phyloP scores from a whole-genome alignment of 352 stramenopile species.

The Phytophthora palmivora region DNA sequence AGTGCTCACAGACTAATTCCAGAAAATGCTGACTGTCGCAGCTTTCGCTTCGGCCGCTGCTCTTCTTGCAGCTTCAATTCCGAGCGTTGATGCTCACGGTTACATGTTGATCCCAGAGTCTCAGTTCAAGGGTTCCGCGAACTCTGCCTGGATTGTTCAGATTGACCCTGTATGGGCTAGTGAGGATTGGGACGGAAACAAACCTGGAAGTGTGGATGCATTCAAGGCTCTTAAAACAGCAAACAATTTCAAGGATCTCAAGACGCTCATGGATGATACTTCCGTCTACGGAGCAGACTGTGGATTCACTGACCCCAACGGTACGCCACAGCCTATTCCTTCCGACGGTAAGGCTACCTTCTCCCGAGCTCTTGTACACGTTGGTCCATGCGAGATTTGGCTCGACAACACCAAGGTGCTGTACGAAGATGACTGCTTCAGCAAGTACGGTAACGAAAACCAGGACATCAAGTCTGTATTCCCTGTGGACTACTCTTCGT shows the following conservation, averaged over 20 bases:
- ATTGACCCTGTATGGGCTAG: constrained; percentile 40
- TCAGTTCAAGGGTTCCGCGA: constrained; percentile 42
- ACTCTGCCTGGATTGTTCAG: constrained; percentile 43
- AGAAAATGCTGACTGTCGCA: constrained; percentile 27
- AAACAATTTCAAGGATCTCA: constrained; percentile 44
- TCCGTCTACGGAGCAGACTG: constrained; percentile 45
- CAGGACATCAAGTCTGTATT: constrained; percentile 51
- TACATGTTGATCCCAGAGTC: constrained; percentile 45
- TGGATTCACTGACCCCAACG: constrained; percentile 43
- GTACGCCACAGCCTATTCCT: constrained; percentile 41
- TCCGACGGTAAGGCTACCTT: constrained; percentile 45
- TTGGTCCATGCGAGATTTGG: constrained; percentile 48
- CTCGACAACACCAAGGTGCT: constrained; percentile 48
- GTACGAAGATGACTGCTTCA: constrained; percentile 40
- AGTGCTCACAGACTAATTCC: background rate
- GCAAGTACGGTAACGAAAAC: constrained; percentile 42
- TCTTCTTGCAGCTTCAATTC: constrained; percentile 24
- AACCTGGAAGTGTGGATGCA: constrained; percentile 30
- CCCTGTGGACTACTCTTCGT: constrained; percentile 51
- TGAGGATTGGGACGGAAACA: constrained; percentile 45
- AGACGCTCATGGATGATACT: constrained; percentile 45
- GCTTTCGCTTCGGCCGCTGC: constrained; percentile 29
- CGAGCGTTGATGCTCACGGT: constrained; percentile 33
- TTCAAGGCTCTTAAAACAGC: constrained; percentile 33
- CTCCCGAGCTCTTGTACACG: constrained; percentile 41